These are phyloP conservation scores for Phytophthora colocasiae DNA, from an alignment of 352 stramenopile species.

Conservation along the genomic window DNA sequence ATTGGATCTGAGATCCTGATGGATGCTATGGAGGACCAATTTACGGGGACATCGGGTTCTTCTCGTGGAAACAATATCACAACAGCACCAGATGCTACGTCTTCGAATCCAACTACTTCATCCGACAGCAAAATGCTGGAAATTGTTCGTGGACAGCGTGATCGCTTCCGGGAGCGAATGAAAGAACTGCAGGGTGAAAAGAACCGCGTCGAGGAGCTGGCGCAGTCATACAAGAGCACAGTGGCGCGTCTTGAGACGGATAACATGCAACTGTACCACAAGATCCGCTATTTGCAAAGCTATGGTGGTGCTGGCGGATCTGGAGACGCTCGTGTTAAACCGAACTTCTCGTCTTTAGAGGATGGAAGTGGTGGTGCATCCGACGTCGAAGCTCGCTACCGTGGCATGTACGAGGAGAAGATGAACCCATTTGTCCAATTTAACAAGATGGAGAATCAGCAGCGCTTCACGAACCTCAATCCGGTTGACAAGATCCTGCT, in stretches of 20 bases:
- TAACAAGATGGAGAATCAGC: conserved; percentile 90
- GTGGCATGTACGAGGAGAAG: conserved; percentile 90
- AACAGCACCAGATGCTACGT: conserved; percentile 16
- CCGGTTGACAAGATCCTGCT: conserved; percentile 92
- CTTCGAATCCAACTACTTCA: conserved; percentile 21
- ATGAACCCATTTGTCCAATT: conserved; percentile 94
- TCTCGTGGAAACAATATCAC: conserved; percentile 11
- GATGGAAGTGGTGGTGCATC: conserved; percentile 36
- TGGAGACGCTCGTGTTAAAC: conserved; percentile 26
- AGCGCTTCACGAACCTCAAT: conserved; percentile 91
- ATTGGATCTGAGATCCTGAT: conserved; percentile 73
- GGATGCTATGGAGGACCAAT: conserved; percentile 76
- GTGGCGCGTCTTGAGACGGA: conserved; percentile 83
- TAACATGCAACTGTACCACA: conserved; percentile 93
- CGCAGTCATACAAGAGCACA: conserved; percentile 64
- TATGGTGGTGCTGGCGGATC: conserved; percentile 51
- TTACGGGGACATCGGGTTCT: conserved; percentile 32
- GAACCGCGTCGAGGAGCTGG: conserved; percentile 75
- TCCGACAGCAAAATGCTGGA: conserved; percentile 86
- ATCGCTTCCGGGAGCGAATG: conserved; percentile 84
- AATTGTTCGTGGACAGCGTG: conserved; percentile 82
- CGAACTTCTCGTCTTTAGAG: conserved; percentile 43
- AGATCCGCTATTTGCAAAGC: conserved; percentile 89
- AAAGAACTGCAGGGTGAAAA: conserved; percentile 83
- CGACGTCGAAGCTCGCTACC: conserved; percentile 85